These are phyloP conservation scores for Stentor roeselii DNA, from an alignment of 73 alveolate genomes.

Conservation along the genomic window DNA sequence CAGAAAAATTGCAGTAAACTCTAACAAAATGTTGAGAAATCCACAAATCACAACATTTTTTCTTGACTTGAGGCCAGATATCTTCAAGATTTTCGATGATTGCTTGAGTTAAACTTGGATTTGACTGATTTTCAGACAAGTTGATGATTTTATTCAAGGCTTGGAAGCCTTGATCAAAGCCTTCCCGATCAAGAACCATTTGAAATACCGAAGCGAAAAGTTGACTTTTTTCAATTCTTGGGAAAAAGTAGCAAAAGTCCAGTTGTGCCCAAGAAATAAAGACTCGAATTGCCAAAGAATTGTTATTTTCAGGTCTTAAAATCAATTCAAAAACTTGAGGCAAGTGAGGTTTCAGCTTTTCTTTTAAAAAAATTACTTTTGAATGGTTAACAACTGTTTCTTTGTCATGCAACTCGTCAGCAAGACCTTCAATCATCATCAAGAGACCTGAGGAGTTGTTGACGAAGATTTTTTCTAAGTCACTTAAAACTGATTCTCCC, in stretches of 20 bases:
- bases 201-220: not conserved
- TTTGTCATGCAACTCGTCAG: not conserved
- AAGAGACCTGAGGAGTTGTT: not conserved
- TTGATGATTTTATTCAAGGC: not conserved
- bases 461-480: not conserved
- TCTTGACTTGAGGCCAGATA: not conserved
- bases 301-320: not conserved
- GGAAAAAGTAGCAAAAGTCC: not conserved
- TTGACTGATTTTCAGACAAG: not conserved
- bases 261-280: constrained; percentile 2
- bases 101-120: not conserved
- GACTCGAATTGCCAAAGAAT: not conserved
- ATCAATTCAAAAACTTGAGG: not conserved
- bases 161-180: not conserved
- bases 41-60: not conserved
- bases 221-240: not conserved
- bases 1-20: not conserved
- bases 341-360: not conserved
- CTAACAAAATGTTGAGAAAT: not conserved
- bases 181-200: not conserved
- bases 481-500: not conserved
- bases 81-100: not conserved
- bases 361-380: not conserved
- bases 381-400: not conserved
- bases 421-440: not conserved